Evolutionary conservation across 805 yeast species (phyloP).

Genomic region (Saturnispora ahearnii): DNA sequence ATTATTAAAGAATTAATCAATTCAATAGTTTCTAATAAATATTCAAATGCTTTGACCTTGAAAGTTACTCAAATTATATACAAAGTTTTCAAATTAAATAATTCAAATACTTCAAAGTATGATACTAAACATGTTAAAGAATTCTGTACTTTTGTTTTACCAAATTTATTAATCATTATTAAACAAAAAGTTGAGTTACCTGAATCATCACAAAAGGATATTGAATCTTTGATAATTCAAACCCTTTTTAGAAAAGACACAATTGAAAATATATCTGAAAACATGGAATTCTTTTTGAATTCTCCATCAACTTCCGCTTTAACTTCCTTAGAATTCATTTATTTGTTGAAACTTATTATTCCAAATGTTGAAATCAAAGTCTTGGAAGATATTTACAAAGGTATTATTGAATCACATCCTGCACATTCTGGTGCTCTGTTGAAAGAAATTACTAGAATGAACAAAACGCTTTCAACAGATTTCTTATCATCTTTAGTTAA

Average conservation of each 20-base stretch:
- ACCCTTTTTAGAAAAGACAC: conserved; percentile 24
- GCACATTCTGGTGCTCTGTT: conserved; percentile 36
- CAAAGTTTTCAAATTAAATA: conserved; percentile 18
- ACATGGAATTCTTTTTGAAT: conserved; percentile 27
- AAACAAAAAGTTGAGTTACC: background rate
- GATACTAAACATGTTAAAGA: conserved; percentile 20
- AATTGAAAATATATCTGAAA: conserved; percentile 20
- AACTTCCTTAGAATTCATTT: conserved; percentile 19
- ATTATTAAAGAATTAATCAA: conserved; percentile 14
- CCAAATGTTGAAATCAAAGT: conserved; percentile 28
- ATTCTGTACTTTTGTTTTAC: conserved; percentile 22
- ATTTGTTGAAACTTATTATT: conserved; percentile 26
- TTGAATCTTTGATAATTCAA: conserved; percentile 19
- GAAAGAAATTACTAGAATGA: conserved; percentile 37
- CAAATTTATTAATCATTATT: conserved; percentile 14
- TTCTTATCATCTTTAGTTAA: conserved; percentile 39
- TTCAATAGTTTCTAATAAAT: conserved; percentile 1
- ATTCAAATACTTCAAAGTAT: conserved; percentile 19
- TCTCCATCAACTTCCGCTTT: conserved; percentile 11
- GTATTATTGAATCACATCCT: conserved; percentile 33
- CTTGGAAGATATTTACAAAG: conserved; percentile 42
- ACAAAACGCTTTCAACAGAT: conserved; percentile 43
- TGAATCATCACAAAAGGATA: background rate
- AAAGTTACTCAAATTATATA: conserved; percentile 8
- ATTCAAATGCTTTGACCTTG: background rate